Conservation (phyloP, 2,329 filamentous ascomycete species). For the Fusarium setosum region DNA sequence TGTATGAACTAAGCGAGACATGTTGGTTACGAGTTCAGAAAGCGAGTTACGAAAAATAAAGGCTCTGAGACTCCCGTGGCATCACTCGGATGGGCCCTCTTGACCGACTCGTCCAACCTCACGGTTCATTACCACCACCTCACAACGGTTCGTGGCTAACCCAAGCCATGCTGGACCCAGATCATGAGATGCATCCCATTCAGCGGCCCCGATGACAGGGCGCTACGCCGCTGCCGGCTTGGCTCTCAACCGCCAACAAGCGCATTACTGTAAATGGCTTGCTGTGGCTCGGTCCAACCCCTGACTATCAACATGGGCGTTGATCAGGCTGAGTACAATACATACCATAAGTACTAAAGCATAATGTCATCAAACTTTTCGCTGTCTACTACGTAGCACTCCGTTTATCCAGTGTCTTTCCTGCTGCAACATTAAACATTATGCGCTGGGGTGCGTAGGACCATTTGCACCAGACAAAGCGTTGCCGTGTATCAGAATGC, state of each 20-base stretch:
- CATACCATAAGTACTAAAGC: too few relatives aligned
- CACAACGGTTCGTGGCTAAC: slow-evolving; percentile 1
- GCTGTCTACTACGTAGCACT: not conserved
- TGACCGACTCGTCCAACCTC: not conserved
- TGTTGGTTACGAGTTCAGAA: not conserved
- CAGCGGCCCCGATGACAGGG: slow-evolving; percentile 31
- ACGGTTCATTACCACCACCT: not conserved
- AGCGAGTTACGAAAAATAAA: slow-evolving; percentile 10
- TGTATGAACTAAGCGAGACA: slow-evolving; percentile 20
- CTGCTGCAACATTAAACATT: not conserved
- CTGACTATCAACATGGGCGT: slow-evolving; percentile 12
- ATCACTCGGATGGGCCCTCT: not conserved
- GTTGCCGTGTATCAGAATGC: slow-evolving; percentile 38
- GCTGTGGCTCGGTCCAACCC: slow-evolving; percentile 23
- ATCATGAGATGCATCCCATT: slow-evolving; percentile 25
- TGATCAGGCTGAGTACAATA: too few relatives aligned
- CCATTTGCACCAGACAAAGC: slow-evolving; percentile 35
- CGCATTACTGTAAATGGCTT: slow-evolving; percentile 14
- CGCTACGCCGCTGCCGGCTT: slow-evolving; percentile 40
- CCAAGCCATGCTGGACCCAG: slow-evolving; percentile 4
- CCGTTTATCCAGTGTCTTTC: not conserved
- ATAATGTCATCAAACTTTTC: slow-evolving; percentile 3
- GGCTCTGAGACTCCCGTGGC: not conserved
- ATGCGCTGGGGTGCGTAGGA: slow-evolving; percentile 20
- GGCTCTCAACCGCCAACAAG: slow-evolving; percentile 27